Conservation (phyloP, 192 early-diverging fungal species). For the Oehlia diaphana region DNA sequence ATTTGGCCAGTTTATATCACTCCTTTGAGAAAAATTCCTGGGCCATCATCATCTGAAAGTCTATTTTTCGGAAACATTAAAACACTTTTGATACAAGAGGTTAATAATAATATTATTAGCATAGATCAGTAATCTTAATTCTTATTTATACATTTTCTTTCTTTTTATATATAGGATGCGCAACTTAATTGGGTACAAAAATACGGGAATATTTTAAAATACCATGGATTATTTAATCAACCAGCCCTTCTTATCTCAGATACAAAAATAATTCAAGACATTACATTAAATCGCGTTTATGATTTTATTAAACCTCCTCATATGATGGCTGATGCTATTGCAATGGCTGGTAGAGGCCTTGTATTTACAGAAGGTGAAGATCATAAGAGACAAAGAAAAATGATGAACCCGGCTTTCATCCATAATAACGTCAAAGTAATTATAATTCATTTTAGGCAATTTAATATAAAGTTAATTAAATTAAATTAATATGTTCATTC, state of each 20-base stretch:
- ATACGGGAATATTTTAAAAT: conserved; percentile 51
- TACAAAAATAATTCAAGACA: conserved; percentile 47
- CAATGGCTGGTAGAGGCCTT: conserved; percentile 48
- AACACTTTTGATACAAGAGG: too few species aligned
- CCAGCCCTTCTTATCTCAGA: conserved; percentile 46
- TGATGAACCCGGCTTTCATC: conserved; percentile 58
- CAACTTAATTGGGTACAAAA: conserved; percentile 41
- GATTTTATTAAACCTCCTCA: conserved; percentile 43
- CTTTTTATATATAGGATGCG: too few species aligned
- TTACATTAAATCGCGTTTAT: conserved; percentile 46
- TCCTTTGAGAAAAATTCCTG: too few species aligned
- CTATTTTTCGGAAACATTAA: too few species aligned
- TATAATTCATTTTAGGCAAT: conserved; percentile 7
- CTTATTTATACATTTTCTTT: conserved; percentile 1
- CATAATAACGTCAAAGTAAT: conserved; percentile 39
- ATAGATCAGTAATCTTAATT: too few species aligned
- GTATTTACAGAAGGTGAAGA: conserved; percentile 52
- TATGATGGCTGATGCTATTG: conserved; percentile 16
- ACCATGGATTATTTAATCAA: conserved; percentile 45
- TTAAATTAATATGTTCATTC: too few species aligned
- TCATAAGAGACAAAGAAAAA: conserved; percentile 53
- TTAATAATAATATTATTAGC: background rate
- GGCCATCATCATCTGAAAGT: background rate
- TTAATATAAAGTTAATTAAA: too few species aligned
- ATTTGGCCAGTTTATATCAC: too few species aligned